A percentile compares a stretch with the other conserved stretches of the same genome.
These are phyloP conservation scores for Collybiopsis luxurians DNA, from an alignment of 768 basidiomycete species.

Conservation along the genomic window DNA sequence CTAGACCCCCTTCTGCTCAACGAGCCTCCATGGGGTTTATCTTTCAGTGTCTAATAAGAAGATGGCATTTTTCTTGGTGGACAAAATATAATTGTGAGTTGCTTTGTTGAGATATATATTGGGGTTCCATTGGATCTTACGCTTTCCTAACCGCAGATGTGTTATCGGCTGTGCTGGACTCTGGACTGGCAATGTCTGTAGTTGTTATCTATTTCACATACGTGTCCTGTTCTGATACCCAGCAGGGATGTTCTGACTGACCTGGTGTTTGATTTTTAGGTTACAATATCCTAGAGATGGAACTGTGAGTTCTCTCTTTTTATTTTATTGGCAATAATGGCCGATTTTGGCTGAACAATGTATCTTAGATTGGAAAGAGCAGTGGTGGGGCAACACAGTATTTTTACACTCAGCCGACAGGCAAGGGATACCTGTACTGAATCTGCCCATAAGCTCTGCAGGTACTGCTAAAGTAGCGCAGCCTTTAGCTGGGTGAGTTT, in stretches of 20 bases:
- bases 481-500: too few species aligned
- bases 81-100: constrained; percentile 74
- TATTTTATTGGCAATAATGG: too few species aligned
- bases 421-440: constrained; percentile 1
- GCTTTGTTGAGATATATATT: neutral
- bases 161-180: constrained; percentile 69
- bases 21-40: constrained; percentile 60
- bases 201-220: constrained; percentile 52
- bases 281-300: constrained; percentile 9
- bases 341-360: neutral
- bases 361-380: constrained; percentile 5
- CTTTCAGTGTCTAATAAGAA: constrained; percentile 71
- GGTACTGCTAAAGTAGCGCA: neutral
- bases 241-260: too few species aligned
- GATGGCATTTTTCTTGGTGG: constrained; percentile 64
- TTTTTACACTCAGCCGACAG: neutral
- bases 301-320: neutral
- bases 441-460: neutral
- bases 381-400: constrained; percentile 10
- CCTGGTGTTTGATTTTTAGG: too few species aligned
- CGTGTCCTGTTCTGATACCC: too few species aligned
- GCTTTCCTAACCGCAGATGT: constrained; percentile 37
- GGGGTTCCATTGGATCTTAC: constrained; percentile 20
- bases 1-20: constrained; percentile 10
- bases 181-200: constrained; percentile 57